Conservation (phyloP, 495 filamentous ascomycete genomes). For the Annulohypoxylon stygium region DNA sequence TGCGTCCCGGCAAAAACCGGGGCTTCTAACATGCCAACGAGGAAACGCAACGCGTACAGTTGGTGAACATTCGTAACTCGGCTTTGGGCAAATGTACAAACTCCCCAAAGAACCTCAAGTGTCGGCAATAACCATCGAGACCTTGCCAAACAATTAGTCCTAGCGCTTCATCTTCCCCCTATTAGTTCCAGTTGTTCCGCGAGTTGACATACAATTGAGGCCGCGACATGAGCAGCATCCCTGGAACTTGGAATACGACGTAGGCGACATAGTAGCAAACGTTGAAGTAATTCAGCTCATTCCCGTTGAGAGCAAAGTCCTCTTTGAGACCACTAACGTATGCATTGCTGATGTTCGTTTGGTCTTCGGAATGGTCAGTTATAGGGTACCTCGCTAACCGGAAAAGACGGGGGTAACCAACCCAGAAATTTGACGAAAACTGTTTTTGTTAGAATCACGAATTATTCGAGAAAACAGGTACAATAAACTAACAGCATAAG, state of each 20-base stretch:
- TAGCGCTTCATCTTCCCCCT: not conserved
- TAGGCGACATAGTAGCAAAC: conserved; percentile 59
- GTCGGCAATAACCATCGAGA: conserved; percentile 57
- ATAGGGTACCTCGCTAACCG: not conserved
- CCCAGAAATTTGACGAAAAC: conserved; percentile 56
- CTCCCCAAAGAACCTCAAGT: conserved; percentile 55
- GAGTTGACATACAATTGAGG: conserved; percentile 50
- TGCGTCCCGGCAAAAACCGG: conserved; percentile 56
- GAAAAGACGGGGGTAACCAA: not conserved
- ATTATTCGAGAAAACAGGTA: not conserved
- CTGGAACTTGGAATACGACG: conserved; percentile 56
- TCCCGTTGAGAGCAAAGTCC: conserved; percentile 51
- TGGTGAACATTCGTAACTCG: conserved; percentile 50
- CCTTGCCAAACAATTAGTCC: conserved; percentile 34
- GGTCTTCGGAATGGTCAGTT: conserved; percentile 42
- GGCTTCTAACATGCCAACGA: conserved; percentile 65
- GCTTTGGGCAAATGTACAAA: conserved; percentile 55
- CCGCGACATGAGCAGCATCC: conserved; percentile 63
- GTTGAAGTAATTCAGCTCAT: conserved; percentile 61
- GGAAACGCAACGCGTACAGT: conserved; percentile 56
- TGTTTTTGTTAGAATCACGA: conserved; percentile 45
- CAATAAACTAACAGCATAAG: conserved; percentile 49
- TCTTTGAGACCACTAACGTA: conserved; percentile 55
- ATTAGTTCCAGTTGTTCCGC: conserved; percentile 46
- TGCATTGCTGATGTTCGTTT: conserved; percentile 55